Percentiles rank a stretch among this genome's conserved stretches.
Evolutionary conservation across 176 grass and related monocot genomes (phyloP).

Genomic region (Typha latifolia): DNA sequence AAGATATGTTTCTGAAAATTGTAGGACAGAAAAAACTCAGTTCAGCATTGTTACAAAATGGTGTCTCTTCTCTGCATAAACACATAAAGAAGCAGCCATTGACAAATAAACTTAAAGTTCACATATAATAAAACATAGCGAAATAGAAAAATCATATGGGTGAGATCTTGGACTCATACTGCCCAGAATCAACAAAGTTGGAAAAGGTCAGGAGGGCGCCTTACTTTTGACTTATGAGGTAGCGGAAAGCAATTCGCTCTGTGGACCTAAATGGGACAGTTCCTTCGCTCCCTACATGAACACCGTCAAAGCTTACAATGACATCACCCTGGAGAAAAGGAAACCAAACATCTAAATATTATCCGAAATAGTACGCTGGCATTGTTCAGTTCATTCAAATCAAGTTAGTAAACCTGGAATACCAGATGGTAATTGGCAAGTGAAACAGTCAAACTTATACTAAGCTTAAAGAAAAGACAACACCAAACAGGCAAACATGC

Average conservation of each 20-base stretch:
- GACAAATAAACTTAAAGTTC: too few relatives aligned
- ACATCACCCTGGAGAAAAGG: conserved; percentile 77
- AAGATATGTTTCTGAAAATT: too few relatives aligned
- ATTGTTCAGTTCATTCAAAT: background rate
- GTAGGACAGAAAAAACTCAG: too few relatives aligned
- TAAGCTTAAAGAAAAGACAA: too few relatives aligned
- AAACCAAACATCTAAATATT: conserved; percentile 12
- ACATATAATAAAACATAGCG: background rate
- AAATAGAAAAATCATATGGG: background rate
- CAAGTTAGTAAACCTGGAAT: background rate
- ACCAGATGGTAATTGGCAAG: too few relatives aligned
- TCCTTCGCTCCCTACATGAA: conserved; percentile 77
- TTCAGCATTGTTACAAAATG: too few relatives aligned
- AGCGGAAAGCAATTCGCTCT: conserved; percentile 91
- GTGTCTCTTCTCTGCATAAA: too few relatives aligned
- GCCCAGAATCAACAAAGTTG: conserved; percentile 1
- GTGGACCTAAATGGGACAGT: conserved; percentile 90
- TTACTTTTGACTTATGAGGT: conserved; percentile 98
- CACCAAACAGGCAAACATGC: too few relatives aligned
- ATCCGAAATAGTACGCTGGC: background rate
- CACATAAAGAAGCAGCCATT: background rate
- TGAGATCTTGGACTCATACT: background rate
- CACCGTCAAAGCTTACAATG: conserved; percentile 90
- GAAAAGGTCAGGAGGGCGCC: conserved; percentile 8
- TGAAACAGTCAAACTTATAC: too few relatives aligned